These are phyloP conservation scores for Rhexocercosporidium sp. DNA, from an alignment of 2,329 filamentous ascomycete genomes.

Conservation along the genomic window DNA sequence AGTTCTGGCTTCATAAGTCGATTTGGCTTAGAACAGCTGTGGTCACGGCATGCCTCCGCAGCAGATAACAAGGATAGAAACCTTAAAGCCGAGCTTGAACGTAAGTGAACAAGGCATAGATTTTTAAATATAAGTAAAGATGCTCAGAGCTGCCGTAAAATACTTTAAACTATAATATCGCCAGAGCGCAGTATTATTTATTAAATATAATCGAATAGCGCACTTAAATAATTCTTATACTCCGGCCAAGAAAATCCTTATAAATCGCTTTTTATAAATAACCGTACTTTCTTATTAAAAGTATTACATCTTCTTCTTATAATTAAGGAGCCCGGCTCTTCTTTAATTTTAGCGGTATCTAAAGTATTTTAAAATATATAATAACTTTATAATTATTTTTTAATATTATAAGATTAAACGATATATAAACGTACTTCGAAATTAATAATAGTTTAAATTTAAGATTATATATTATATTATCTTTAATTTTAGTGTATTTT, in stretches of 20 bases:
- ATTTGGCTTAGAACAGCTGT: too few species aligned
- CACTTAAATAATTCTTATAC: slow-evolving; percentile 30
- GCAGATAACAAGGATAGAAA: too few species aligned
- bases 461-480: slow-evolving; percentile 17
- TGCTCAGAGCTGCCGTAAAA: too few species aligned
- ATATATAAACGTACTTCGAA: background rate
- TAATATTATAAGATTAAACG: background rate
- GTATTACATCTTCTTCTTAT: slow-evolving; percentile 26
- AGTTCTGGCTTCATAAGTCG: too few species aligned
- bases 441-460: slow-evolving; percentile 13
- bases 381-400: slow-evolving; percentile 19
- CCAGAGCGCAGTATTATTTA: slow-evolving; percentile 20
- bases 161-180: too few species aligned
- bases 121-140: too few species aligned
- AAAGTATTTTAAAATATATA: slow-evolving; percentile 27
- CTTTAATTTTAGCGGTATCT: slow-evolving; percentile 27
- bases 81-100: too few species aligned
- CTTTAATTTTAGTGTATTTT: slow-evolving; percentile 22
- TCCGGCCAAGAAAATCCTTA: slow-evolving; percentile 27
- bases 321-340: slow-evolving; percentile 22
- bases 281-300: slow-evolving; percentile 28
- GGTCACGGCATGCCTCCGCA: too few species aligned
- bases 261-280: slow-evolving; percentile 30
- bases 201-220: slow-evolving; percentile 34
- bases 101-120: too few species aligned